Evolutionary conservation across 2,329 filamentous ascomycete genomes (phyloP).

Genomic region (Onygenales sp.): DNA sequence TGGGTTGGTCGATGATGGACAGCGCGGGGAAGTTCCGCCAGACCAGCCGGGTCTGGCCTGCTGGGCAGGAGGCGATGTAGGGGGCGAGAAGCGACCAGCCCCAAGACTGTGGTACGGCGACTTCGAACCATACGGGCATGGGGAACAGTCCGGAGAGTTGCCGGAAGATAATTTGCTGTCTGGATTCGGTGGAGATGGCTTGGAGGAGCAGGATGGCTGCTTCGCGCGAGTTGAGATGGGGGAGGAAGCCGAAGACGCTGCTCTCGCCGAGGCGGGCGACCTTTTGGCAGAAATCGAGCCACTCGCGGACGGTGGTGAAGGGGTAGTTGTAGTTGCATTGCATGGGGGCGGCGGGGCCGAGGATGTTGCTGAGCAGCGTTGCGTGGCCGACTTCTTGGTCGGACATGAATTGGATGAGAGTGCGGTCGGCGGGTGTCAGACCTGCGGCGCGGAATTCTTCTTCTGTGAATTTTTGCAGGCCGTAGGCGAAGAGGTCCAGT

Average conservation of each 20-base stretch:
- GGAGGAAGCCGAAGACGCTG: slow-evolving; percentile 71
- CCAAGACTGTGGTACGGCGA: slow-evolving; percentile 75
- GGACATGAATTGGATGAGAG: slow-evolving; percentile 65
- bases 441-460: slow-evolving; percentile 61
- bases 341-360: slow-evolving; percentile 58
- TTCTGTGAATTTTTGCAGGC: slow-evolving; percentile 57
- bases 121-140: slow-evolving; percentile 74
- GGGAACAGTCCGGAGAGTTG: slow-evolving; percentile 72
- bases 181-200: slow-evolving; percentile 67
- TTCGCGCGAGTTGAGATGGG: slow-evolving; percentile 66
- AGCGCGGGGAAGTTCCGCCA: slow-evolving; percentile 81
- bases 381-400: slow-evolving; percentile 70
- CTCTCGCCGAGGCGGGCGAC: slow-evolving; percentile 73
- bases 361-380: slow-evolving; percentile 67
- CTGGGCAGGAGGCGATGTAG: slow-evolving; percentile 68
- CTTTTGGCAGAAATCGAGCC: slow-evolving; percentile 75
- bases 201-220: slow-evolving; percentile 64
- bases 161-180: slow-evolving; percentile 76
- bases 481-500: slow-evolving; percentile 71
- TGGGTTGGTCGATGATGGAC: slow-evolving; percentile 65
- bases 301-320: slow-evolving; percentile 63
- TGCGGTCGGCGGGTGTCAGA: slow-evolving; percentile 58
- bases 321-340: slow-evolving; percentile 81
- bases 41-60: slow-evolving; percentile 60
- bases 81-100: slow-evolving; percentile 73